phyloP scores from a whole-genome alignment of 345 rosid species.

The Lepidium africanum region DNA sequence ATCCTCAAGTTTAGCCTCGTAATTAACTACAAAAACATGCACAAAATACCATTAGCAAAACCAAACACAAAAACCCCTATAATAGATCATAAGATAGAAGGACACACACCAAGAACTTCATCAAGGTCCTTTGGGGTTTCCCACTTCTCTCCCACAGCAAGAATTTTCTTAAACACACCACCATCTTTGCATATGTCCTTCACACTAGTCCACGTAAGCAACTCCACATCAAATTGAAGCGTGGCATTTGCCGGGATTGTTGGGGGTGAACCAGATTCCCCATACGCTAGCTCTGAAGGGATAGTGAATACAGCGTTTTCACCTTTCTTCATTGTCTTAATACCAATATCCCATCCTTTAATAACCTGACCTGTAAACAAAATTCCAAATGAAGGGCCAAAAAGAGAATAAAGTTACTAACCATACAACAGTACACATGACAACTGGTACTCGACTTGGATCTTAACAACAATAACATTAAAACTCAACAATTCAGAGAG shows the following conservation, averaged over 20 bases:
- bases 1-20: conserved; percentile 68
- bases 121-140: conserved; percentile 75
- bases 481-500: neutral
- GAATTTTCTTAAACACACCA: conserved; percentile 68
- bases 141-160: conserved; percentile 67
- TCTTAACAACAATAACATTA: neutral
- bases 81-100: neutral
- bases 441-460: neutral
- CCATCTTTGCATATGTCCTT: conserved; percentile 88
- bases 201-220: conserved; percentile 71
- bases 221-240: conserved; percentile 76
- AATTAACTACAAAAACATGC: conserved; percentile 44
- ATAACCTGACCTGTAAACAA: conserved; percentile 68
- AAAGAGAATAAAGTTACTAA: neutral
- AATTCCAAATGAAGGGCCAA: neutral
- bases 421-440: neutral
- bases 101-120: conserved; percentile 56
- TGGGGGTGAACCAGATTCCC: conserved; percentile 79
- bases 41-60: neutral
- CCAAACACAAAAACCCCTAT: neutral
- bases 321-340: conserved; percentile 94
- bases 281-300: conserved; percentile 79
- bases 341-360: conserved; percentile 96
- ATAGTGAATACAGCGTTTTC: conserved; percentile 86
- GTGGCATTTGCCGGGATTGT: conserved; percentile 86